A percentile compares a stretch with the other conserved stretches of the same genome.
Evolutionary conservation across 2,329 filamentous ascomycete species (phyloP).

Genomic region (Aureobasidium sp.): DNA sequence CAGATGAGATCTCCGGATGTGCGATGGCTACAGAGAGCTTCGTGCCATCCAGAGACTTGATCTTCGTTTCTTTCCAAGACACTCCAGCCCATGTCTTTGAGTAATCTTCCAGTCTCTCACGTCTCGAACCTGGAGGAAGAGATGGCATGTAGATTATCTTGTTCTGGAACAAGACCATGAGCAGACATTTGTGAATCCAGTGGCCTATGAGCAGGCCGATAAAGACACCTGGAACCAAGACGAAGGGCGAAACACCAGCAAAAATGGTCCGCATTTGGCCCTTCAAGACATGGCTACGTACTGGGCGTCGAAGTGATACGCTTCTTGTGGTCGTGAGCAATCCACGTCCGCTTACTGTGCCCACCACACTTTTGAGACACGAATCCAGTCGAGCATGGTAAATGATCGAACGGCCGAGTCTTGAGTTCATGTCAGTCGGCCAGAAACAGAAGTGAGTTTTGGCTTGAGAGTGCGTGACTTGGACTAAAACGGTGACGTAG

Average conservation of each 20-base stretch:
- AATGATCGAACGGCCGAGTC: not conserved
- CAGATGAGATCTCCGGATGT: not conserved
- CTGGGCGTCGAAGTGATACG: not conserved
- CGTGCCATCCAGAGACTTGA: slow-evolving; percentile 70
- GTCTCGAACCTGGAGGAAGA: slow-evolving; percentile 73
- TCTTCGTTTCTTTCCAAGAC: slow-evolving; percentile 71
- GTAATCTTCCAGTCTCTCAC: slow-evolving; percentile 74
- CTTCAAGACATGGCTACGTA: not conserved
- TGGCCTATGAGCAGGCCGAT: slow-evolving; percentile 69
- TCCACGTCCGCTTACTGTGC: not conserved
- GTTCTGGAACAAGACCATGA: slow-evolving; percentile 83
- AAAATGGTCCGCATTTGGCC: slow-evolving; percentile 27
- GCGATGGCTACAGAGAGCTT: slow-evolving; percentile 67
- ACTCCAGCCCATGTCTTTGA: slow-evolving; percentile 64
- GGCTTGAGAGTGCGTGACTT: slow-evolving; percentile 13
- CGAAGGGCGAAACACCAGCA: slow-evolving; percentile 40
- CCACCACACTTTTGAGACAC: not conserved
- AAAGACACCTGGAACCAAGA: slow-evolving; percentile 72
- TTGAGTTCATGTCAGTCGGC: slow-evolving; percentile 5
- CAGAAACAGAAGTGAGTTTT: not conserved
- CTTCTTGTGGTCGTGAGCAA: not conserved
- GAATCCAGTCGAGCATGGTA: not conserved
- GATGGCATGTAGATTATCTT: slow-evolving; percentile 86
- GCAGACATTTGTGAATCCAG: slow-evolving; percentile 71
- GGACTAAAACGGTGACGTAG: not conserved